Base-by-base conservation (phyloP, 495 filamentous ascomycete species). In the Daldinia concentrica region DNA sequence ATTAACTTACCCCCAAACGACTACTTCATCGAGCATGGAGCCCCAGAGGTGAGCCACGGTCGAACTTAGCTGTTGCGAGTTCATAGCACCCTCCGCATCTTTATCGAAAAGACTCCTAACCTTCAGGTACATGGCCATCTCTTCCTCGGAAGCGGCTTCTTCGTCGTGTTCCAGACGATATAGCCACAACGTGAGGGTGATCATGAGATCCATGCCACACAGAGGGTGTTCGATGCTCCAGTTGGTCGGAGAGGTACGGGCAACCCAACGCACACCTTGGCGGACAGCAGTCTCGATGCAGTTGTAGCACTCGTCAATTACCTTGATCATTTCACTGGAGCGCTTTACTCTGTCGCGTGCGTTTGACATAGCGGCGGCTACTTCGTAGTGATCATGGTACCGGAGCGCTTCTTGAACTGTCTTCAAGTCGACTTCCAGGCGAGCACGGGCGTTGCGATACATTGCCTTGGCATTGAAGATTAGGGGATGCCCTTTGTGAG, bases 381-480 rank as follows among this genome's bases (percentile, higher is more conserved):
- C 95, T 76, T 99, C 95, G 76, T 96, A 98, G 3, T 94, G 92
- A 62, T 97, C 94, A 78, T 99, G 95, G 78, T 98, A 98, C 32
- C 96, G 92, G 64, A 99, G 87, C 4, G 95, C 95, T 82, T 98
- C 95, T 82, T 99, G 95, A 45, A 99, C 92, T 27, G 89, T 90
- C 84, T 97, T 96, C 63, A 99, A 85, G 74, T 99, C 96, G 58
- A 99, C 95, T 80, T 97, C 92, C 52, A 99, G 86, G 64, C 96
- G 92, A 41, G 93, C 92, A 37, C 93, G 91, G 27, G 95, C 95
- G 79, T 97, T 97, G 73, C 95, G 92, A 81, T 93, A 98, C 83
- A 98, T 91, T 19, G 96, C 96, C 91, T 96, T 93, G 70, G 96
- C 95, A 80, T 99, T 99, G 88, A 99, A 99, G 77, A 99, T 94